A percentile compares a stretch with the other conserved stretches of the same genome.
Conservation (phyloP, 2,329 filamentous ascomycete species). For the Talaromyces rugulosus region DNA sequence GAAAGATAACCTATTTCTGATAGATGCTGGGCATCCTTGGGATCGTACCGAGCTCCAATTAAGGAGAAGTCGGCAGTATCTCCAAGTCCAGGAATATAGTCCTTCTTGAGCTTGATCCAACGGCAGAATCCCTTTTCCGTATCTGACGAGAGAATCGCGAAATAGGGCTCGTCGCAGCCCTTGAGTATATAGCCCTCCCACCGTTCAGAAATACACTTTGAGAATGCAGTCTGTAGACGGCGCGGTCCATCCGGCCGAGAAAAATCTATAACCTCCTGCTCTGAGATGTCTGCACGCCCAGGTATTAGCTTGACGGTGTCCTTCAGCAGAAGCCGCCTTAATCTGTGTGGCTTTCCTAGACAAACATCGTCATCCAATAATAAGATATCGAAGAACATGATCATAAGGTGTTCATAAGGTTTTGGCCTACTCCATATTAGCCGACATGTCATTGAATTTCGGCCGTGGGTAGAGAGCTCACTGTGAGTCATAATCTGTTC, state of each 20-base stretch:
- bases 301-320: constrained; percentile 50
- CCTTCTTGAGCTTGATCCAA: constrained; percentile 84
- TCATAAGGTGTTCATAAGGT: constrained; percentile 55
- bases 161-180: constrained; percentile 70
- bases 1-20: constrained; percentile 49
- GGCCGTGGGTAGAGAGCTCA: constrained; percentile 33
- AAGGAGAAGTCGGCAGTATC: constrained; percentile 81
- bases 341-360: constrained; percentile 42
- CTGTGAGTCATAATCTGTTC: constrained; percentile 65
- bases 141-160: constrained; percentile 47
- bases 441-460: constrained; percentile 15
- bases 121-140: constrained; percentile 28
- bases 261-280: constrained; percentile 67
- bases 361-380: constrained; percentile 53
- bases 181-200: constrained; percentile 82
- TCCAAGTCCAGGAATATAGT: constrained; percentile 73
- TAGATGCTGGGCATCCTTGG: constrained; percentile 56
- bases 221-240: constrained; percentile 61
- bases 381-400: constrained; percentile 59
- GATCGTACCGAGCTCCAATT: constrained; percentile 69
- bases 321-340: constrained; percentile 51
- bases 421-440: constrained; percentile 33
- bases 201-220: constrained; percentile 59
- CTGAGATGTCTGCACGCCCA: constrained; percentile 64
- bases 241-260: constrained; percentile 47